phyloP scores from a whole-genome alignment of 495 filamentous ascomycete species.

The Talaromyces thailandensis region DNA sequence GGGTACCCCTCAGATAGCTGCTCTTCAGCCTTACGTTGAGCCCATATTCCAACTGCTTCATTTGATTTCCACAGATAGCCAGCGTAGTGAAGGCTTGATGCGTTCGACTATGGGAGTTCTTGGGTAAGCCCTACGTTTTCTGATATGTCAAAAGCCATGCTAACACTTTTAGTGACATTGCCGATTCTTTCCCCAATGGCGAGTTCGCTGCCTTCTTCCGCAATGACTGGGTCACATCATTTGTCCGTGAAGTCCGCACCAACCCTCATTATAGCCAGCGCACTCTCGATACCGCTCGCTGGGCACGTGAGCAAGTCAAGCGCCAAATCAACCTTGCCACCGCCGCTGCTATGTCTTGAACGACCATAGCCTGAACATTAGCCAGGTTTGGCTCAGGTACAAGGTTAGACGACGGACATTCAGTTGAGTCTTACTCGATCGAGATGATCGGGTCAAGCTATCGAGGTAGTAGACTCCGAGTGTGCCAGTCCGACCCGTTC shows the following conservation, averaged over 20 bases:
- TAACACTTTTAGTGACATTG: conserved; percentile 66
- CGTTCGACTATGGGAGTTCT: conserved; percentile 92
- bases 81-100: conserved; percentile 86
- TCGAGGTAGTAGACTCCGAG: not conserved
- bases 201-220: conserved; percentile 77
- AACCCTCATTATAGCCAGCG: conserved; percentile 76
- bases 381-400: not conserved
- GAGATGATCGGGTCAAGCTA: not conserved
- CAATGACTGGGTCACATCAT: conserved; percentile 74
- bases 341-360: conserved; percentile 29
- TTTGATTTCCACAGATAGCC: conserved; percentile 66
- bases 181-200: conserved; percentile 86
- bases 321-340: conserved; percentile 57
- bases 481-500: not conserved
- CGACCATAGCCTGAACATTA: not conserved
- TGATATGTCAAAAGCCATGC: conserved; percentile 10
- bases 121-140: conserved; percentile 52
- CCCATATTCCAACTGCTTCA: conserved; percentile 87
- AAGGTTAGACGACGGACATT: not conserved
- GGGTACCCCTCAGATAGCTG: conserved; percentile 47
- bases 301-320: conserved; percentile 96
- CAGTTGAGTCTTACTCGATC: not conserved
- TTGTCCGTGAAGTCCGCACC: conserved; percentile 79
- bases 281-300: conserved; percentile 89
- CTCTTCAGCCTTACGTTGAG: conserved; percentile 68